A percentile compares a stretch with the other conserved stretches of the same genome.
These are phyloP conservation scores for Aureobasidium lini DNA, from an alignment of 2,329 filamentous ascomycete genomes.

Conservation along the genomic window DNA sequence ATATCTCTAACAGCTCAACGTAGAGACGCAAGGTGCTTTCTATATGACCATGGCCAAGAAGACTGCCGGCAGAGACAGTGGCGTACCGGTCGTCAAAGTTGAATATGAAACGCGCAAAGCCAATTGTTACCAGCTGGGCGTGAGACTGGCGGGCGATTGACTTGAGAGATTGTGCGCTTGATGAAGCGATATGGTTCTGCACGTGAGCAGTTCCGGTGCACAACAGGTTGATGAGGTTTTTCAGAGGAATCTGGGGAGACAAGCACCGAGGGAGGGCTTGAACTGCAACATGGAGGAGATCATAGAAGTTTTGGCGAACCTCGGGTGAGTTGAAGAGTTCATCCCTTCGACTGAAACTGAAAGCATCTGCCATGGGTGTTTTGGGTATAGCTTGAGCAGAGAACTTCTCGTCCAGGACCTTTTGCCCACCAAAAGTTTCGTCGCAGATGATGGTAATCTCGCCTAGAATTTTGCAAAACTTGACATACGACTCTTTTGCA, in stretches of 20 bases:
- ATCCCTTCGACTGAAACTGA: slow-evolving; percentile 80
- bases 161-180: slow-evolving; percentile 87
- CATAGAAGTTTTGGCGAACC: slow-evolving; percentile 90
- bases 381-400: slow-evolving; percentile 76
- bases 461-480: slow-evolving; percentile 90
- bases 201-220: slow-evolving; percentile 97
- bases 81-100: slow-evolving; percentile 97
- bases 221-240: slow-evolving; percentile 84
- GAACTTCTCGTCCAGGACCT: slow-evolving; percentile 91
- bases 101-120: slow-evolving; percentile 96
- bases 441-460: slow-evolving; percentile 96
- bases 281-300: slow-evolving; percentile 88
- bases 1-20: slow-evolving; percentile 87
- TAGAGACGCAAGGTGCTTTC: slow-evolving; percentile 90
- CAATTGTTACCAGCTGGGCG: slow-evolving; percentile 91
- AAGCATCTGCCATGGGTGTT: slow-evolving; percentile 89
- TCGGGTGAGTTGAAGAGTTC: slow-evolving; percentile 67
- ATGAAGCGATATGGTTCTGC: slow-evolving; percentile 82
- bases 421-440: slow-evolving; percentile 93
- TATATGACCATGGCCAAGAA: slow-evolving; percentile 89
- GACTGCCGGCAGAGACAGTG: slow-evolving; percentile 95
- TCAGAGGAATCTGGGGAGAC: slow-evolving; percentile 84
- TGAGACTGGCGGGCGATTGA: slow-evolving; percentile 90
- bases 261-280: slow-evolving; percentile 92
- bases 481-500: slow-evolving; percentile 75